Evolutionary conservation across 768 basidiomycete species (phyloP), one percentile per base, ranked within the genome.

Genomic region (Kwoniella sp.): DNA sequence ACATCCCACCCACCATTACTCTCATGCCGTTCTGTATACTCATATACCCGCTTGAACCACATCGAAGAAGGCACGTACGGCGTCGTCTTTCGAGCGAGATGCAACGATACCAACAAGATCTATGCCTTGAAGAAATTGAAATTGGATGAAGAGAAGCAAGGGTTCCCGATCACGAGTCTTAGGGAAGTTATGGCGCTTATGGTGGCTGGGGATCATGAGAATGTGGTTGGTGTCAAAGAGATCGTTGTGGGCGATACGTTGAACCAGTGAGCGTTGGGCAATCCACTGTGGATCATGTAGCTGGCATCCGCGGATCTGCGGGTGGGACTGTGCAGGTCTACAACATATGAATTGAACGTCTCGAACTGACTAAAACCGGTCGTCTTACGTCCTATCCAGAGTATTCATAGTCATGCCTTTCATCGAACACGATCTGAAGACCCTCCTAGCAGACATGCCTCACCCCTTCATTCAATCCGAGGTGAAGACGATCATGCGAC

Each of bases 401-500:
- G 92, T 98, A 48, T 99, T 94, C 80, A 94, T 99, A 68, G 96
- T 98, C 36, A 96, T 96, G 94, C 93, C 96, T 79, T 99, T 99
- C 77, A 95, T 99, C 77, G 96, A 99, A 80, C 96, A 99, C 80
- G 96, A 99, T 80, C 88, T 99, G 79, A 99, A 99, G 82, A 90
- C 94, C 6, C 85, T 99, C 55, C 85, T 99, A 61, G 90, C 89
- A 25, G 83, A 91, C 65, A 98, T 98, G 96, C 93, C 94, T 1
- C 86, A 89, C 30, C 94, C 96, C 1, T 99, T 99, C 83, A 83
- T 97, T 44, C 92, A 95, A 81, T 95, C 92, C 46, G 96, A 99
- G 81, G 90, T 98, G 83, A 99, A 99, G 83, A 99, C 96, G 0
- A 82, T 99, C 57, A 87, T 97, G 87, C 81, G 90, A 25, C 96